A percentile compares a stretch with the other conserved stretches of the same genome.
phyloP scores from a whole-genome alignment of 352 stramenopile species.

The Lagenidium sp. region DNA sequence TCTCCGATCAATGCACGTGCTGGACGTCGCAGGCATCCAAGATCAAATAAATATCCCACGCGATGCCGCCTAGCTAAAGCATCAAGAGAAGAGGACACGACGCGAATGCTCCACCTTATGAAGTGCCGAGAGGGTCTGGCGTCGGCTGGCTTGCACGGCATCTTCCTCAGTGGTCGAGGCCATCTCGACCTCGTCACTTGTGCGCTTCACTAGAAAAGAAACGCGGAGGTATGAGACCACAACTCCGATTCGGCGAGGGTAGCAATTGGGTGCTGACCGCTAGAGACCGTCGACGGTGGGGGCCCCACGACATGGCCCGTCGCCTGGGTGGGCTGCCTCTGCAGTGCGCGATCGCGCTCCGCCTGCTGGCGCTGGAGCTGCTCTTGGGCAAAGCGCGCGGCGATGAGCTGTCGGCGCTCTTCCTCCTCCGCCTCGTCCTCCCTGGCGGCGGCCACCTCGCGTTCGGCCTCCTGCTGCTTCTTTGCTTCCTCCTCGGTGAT shows the following conservation, averaged over 20 bases:
- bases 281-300: slow-evolving; percentile 7
- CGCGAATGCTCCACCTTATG: slow-evolving; percentile 65
- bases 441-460: background rate
- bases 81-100: slow-evolving; percentile 12
- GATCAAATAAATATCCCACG: background rate
- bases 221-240: background rate
- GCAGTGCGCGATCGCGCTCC: background rate
- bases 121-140: slow-evolving; percentile 45
- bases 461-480: slow-evolving; percentile 32
- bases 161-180: slow-evolving; percentile 22
- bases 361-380: background rate
- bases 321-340: background rate
- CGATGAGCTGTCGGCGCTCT: background rate
- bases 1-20: no score
- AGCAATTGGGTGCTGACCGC: slow-evolving; percentile 8
- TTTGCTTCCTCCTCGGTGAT: slow-evolving; percentile 67
- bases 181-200: slow-evolving; percentile 20
- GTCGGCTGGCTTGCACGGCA: slow-evolving; percentile 28
- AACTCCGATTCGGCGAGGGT: background rate
- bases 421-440: slow-evolving; percentile 3
- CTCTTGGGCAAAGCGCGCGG: slow-evolving; percentile 8
- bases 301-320: slow-evolving; percentile 2
- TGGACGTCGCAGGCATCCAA: background rate
- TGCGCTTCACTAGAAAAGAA: slow-evolving; percentile 30
- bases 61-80: background rate